A percentile compares a stretch with the other conserved stretches of the same genome.
phyloP scores from a whole-genome alignment of 2,329 filamentous ascomycete species.

The Exophiala sideris region DNA sequence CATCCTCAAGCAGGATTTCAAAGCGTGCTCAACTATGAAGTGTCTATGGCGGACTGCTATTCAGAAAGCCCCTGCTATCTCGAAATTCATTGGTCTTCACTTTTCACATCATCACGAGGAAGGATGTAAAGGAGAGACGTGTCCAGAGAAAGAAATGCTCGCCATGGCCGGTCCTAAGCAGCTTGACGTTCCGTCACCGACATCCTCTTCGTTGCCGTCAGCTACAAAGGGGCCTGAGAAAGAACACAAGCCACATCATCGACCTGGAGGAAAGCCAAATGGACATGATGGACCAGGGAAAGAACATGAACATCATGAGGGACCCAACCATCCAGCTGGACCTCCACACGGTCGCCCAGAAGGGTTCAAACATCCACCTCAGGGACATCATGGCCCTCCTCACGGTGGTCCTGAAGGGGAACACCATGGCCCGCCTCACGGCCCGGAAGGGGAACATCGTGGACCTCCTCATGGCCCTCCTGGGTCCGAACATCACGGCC shows the following conservation, averaged over 20 bases:
- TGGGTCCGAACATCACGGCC: constrained; percentile 1
- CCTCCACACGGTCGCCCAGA: background rate
- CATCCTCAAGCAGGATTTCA: constrained; percentile 32
- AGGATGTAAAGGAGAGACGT: constrained; percentile 15
- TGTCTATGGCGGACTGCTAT: constrained; percentile 33
- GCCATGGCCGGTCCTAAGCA: no score
- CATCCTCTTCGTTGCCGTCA: background rate
- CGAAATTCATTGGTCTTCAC: constrained; percentile 30
- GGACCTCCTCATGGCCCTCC: constrained; percentile 4
- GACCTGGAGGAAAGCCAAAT: background rate
- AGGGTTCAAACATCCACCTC: constrained; percentile 1
- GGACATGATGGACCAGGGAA: background rate
- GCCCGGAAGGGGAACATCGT: background rate
- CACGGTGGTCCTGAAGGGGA: background rate
- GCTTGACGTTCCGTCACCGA: background rate
- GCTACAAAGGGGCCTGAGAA: background rate
- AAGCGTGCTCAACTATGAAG: constrained; percentile 27
- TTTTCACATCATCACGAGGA: constrained; percentile 26
- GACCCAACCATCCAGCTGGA: background rate
- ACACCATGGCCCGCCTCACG: constrained; percentile 4
- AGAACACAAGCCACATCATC: background rate
- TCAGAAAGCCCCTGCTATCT: constrained; percentile 31
- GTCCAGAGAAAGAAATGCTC: background rate
- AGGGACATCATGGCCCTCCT: constrained; percentile 3
- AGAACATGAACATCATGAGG: background rate